phyloP scores from a whole-genome alignment of 2,329 filamentous ascomycete species.

The Ceratocystis papillata region DNA sequence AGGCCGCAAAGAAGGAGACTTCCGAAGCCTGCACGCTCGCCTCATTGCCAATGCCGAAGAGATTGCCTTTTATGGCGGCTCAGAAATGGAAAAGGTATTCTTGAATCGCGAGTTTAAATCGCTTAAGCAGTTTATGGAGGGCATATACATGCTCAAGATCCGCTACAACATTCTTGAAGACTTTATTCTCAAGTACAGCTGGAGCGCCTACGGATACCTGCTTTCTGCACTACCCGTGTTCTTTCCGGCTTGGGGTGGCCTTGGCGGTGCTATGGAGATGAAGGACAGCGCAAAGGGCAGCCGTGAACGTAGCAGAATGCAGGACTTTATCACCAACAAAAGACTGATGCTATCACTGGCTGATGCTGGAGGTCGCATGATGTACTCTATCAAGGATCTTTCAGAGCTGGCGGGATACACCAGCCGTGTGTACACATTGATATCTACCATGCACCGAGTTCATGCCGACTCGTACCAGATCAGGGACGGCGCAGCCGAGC shows the following conservation, averaged over 20 bases:
- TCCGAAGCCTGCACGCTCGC: constrained; percentile 78
- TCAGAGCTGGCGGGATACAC: constrained; percentile 94
- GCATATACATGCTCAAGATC: constrained; percentile 95
- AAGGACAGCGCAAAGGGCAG: constrained; percentile 43
- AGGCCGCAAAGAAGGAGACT: constrained; percentile 88
- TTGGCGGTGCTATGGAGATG: constrained; percentile 62
- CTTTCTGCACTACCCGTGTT: constrained; percentile 89
- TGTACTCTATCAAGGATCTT: constrained; percentile 98
- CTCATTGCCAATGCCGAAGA: constrained; percentile 96
- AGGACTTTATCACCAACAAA: constrained; percentile 98
- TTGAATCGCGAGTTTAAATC: constrained; percentile 87
- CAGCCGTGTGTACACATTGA: constrained; percentile 86
- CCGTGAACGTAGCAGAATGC: constrained; percentile 79
- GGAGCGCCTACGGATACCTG: constrained; percentile 95
- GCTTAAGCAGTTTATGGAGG: constrained; percentile 93
- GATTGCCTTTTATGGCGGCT: constrained; percentile 92
- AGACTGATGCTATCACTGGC: constrained; percentile 94
- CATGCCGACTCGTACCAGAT: constrained; percentile 81
- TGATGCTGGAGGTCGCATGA: constrained; percentile 93
- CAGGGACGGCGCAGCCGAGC: constrained; percentile 56
- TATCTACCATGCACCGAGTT: constrained; percentile 86
- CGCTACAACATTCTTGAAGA: constrained; percentile 98
- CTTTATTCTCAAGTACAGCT: constrained; percentile 95
- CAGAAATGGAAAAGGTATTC: constrained; percentile 88
- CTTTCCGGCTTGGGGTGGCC: constrained; percentile 82